phyloP scores from a whole-genome alignment of 164 flowering plant genomes.

The Houttuynia cordata region DNA sequence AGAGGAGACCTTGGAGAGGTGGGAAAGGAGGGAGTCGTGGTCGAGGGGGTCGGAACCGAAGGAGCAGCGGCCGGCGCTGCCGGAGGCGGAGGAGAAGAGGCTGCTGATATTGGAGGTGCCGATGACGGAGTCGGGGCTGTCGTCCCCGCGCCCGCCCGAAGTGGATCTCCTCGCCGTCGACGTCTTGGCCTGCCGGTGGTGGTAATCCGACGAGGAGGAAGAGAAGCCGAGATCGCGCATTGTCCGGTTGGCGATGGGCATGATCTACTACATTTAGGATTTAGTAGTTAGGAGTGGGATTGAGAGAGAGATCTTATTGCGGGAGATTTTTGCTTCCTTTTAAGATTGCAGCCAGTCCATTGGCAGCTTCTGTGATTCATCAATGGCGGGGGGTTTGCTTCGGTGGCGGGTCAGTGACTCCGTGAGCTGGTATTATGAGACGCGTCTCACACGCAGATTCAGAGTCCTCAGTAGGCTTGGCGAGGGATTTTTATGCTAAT shows the following conservation, averaged over 20 bases:
- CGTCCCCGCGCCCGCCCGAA: constrained; percentile 23
- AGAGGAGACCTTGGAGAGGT: constrained; percentile 29
- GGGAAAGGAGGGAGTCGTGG: constrained; percentile 45
- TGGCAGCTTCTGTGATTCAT: no score
- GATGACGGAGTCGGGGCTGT: constrained; percentile 71
- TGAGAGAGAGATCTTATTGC: no score
- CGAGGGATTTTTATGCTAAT: no score
- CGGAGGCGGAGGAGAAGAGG: constrained; percentile 68
- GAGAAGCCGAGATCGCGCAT: no score
- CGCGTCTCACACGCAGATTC: constrained; percentile 1
- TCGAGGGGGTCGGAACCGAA: constrained; percentile 63
- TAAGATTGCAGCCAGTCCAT: no score
- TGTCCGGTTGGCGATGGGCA: no score
- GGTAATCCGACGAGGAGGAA: no score
- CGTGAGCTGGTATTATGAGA: background rate
- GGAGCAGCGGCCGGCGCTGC: constrained; percentile 65
- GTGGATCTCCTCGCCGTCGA: constrained; percentile 13
- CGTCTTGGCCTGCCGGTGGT: constrained; percentile 14
- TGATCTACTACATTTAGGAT: no score
- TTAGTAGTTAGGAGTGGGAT: no score
- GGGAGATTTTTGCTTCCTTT: no score
- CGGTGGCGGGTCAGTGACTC: background rate
- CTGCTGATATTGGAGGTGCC: constrained; percentile 25
- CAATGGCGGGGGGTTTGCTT: no score
- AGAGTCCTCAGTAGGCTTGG: no score